Conservation (phyloP, 768 basidiomycete genomes). For the Mycena leptocephala region DNA sequence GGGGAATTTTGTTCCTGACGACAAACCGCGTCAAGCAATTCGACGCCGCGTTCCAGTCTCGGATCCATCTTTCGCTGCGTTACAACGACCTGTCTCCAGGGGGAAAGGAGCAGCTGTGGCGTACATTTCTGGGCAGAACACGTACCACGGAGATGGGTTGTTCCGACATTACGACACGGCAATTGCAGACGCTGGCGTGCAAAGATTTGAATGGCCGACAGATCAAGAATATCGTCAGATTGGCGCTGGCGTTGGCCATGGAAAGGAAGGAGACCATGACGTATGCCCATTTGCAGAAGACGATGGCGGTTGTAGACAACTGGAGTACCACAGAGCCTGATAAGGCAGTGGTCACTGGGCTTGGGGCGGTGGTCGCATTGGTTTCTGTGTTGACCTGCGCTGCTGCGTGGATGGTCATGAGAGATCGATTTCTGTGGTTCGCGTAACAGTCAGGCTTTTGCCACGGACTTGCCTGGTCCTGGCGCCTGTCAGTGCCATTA, state of each 20-base stretch:
- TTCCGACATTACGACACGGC: background rate
- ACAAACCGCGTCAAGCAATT: slow-evolving; percentile 47
- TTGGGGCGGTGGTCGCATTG: too few species aligned
- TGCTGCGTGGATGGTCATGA: too few species aligned
- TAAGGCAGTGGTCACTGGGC: too few species aligned
- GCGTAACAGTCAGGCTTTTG: too few species aligned
- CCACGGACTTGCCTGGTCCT: too few species aligned
- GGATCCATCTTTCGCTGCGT: too few species aligned
- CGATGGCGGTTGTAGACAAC: background rate
- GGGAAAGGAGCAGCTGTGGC: slow-evolving; percentile 19
- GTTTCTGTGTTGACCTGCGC: too few species aligned
- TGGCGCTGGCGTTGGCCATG: slow-evolving; percentile 11
- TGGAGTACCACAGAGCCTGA: too few species aligned
- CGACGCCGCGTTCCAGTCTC: slow-evolving; percentile 24
- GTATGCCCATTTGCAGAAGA: background rate
- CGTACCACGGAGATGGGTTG: background rate
- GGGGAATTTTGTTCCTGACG: slow-evolving; percentile 53
- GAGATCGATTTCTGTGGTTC: too few species aligned
- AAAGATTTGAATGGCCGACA: slow-evolving; percentile 23
- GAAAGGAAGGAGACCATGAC: background rate
- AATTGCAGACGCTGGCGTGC: slow-evolving; percentile 8
- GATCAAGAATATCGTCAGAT: slow-evolving; percentile 24
- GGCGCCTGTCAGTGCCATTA: too few species aligned
- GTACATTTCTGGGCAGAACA: slow-evolving; percentile 11
- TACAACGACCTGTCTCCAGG: slow-evolving; percentile 8